Evolutionary conservation across 257 asterid genomes (phyloP), one percentile per base, ranked within the genome.

Genomic region (Gentiana macrophylla): DNA sequence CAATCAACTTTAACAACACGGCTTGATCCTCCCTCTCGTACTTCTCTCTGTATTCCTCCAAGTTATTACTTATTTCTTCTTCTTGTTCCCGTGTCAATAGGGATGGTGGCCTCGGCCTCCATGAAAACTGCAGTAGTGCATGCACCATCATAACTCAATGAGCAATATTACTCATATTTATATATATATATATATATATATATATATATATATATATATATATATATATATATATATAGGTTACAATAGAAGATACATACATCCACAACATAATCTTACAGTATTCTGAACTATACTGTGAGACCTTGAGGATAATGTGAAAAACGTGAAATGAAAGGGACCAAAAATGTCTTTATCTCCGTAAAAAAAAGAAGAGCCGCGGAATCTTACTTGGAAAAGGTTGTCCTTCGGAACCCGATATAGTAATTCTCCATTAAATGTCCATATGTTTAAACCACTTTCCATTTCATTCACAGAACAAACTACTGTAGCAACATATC

Each of bases 401-500:
- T 88, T 97, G 73, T 92, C 98, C 79, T 74, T 88, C 15, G 73
- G 75, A 45, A 83, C 80, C 75, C 86, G 75, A 77, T 92, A 92
- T 0, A 88, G 77, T 59, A 74, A 77, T 65, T 81, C 85, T 11
- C 98, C 98, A 32, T 72, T 77, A 67, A 92, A 92, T 50, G 97
- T 79, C 97, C 97, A 92, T 2, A 92, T 84, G 32, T 72, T 79
- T 73, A 88, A 92, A 43, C 98, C 98, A 57, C 84, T 91, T 65
- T 91, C 98, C 98, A 91, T 87, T 83, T 91, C 98, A 70, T 91
- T 96, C 41, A 87, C 98, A 4, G 98, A 87, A 24, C 96, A 87
- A 52, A 88, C 95, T 5, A 92, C 79, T 4, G 98, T 91, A 49
- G 80, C 96, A 37, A 87, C 96, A 70, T 91, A 91, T 79, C 98